phyloP scores from a whole-genome alignment of 306 rosid genomes.

The Ochetophila trinervis region DNA sequence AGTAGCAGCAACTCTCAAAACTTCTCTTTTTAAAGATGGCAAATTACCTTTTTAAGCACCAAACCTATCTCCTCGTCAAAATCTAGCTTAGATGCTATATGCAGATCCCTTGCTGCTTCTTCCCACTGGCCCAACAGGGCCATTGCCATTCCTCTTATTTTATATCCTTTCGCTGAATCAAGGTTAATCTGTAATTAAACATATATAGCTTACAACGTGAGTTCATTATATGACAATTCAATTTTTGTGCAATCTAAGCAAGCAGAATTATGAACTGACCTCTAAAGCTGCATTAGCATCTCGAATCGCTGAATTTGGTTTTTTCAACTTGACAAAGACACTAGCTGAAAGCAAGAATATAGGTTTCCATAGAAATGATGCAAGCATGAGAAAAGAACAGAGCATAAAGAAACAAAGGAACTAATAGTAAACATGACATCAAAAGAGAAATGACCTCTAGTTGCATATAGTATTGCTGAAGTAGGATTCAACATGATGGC shows the following conservation, averaged over 20 bases:
- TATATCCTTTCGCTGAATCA: slow-evolving; percentile 85
- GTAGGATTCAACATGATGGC: slow-evolving; percentile 72
- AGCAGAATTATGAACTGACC: slow-evolving; percentile 37
- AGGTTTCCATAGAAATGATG: slow-evolving; percentile 17
- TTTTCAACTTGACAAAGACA: slow-evolving; percentile 59
- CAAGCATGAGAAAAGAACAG: background rate
- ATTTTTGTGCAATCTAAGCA: slow-evolving; percentile 2
- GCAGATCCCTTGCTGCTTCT: slow-evolving; percentile 71
- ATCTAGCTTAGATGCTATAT: slow-evolving; percentile 65
- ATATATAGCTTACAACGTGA: background rate
- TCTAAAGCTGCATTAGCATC: slow-evolving; percentile 81
- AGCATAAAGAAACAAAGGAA: background rate
- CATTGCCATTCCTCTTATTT: slow-evolving; percentile 69
- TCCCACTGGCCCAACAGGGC: slow-evolving; percentile 80
- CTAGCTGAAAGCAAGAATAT: slow-evolving; percentile 53
- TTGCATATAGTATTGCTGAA: slow-evolving; percentile 76
- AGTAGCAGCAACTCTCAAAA: slow-evolving; percentile 7
- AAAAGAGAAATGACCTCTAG: slow-evolving; percentile 54
- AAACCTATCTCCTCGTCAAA: slow-evolving; percentile 69
- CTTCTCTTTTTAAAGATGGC: slow-evolving; percentile 5
- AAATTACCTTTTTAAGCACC: slow-evolving; percentile 61
- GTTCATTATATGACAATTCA: background rate
- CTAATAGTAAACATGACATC: background rate
- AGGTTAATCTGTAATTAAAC: slow-evolving; percentile 62
- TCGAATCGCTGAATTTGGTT: slow-evolving; percentile 79